These are phyloP conservation scores for Chrysanthemum lavandulifolium DNA, from an alignment of 129 eudicot species.

Conservation along the genomic window DNA sequence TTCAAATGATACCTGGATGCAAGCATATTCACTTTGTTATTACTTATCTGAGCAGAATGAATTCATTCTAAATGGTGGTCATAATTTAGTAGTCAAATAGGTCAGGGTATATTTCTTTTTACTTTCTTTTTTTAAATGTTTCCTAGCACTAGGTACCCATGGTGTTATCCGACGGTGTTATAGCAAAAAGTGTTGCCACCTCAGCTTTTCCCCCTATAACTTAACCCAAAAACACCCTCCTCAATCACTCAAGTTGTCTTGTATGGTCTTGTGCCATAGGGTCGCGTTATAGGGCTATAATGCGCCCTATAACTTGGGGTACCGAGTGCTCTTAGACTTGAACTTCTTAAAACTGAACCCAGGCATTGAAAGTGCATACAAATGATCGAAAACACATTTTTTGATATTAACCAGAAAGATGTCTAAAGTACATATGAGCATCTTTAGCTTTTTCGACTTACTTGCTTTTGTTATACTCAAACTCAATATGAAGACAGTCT, in stretches of 20 bases:
- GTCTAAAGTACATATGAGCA: neutral
- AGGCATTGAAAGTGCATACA: neutral
- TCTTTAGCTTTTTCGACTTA: slow-evolving; percentile 39
- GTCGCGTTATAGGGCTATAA: no score
- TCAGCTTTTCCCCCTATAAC: no score
- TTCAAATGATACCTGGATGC: slow-evolving; percentile 89
- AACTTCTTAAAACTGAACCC: no score
- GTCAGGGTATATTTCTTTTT: neutral
- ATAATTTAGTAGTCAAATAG: neutral
- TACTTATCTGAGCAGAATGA: neutral
- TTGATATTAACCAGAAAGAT: neutral
- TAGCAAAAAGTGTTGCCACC: no score
- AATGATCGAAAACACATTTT: neutral
- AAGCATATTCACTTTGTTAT: neutral
- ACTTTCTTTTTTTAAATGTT: neutral
- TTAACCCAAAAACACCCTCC: no score
- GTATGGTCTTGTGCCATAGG: no score
- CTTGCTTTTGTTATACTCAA: slow-evolving; percentile 93
- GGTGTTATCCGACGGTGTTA: no score
- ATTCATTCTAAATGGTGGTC: neutral
- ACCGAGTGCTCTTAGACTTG: no score
- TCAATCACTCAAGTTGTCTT: no score
- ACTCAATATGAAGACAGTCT: slow-evolving; percentile 84
- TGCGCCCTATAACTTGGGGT: no score
- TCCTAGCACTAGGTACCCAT: no score